Conservation (phyloP, 139 green algal genomes). For the Raphidocelis subcapitata region DNA sequence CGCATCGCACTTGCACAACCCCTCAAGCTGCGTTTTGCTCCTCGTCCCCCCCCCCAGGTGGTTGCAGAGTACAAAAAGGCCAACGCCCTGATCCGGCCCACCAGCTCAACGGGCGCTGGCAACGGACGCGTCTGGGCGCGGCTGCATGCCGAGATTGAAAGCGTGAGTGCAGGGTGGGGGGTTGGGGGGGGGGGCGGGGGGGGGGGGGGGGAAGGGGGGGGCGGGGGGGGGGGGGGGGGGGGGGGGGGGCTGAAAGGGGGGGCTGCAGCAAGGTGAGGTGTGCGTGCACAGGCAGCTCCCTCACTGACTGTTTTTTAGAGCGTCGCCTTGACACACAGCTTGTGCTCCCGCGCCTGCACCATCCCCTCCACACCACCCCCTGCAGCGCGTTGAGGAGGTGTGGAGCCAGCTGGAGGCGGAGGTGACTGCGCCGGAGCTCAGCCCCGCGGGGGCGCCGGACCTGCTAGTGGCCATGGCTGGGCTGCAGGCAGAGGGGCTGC, state of each 20-base stretch:
- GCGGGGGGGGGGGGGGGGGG: too few relatives aligned
- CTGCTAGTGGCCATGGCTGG: slow-evolving; percentile 27
- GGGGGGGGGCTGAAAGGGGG: background rate
- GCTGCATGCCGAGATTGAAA: slow-evolving; percentile 27
- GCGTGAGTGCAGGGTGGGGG: slow-evolving; percentile 2
- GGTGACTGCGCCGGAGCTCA: slow-evolving; percentile 24
- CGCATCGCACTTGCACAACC: too few relatives aligned
- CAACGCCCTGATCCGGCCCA: slow-evolving; percentile 21
- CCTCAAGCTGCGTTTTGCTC: too few relatives aligned
- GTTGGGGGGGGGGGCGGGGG: too few relatives aligned
- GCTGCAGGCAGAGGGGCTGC: slow-evolving; percentile 44
- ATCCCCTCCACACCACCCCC: background rate
- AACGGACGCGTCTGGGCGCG: slow-evolving; percentile 12
- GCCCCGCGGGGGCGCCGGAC: slow-evolving; percentile 23
- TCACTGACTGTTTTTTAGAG: too few relatives aligned
- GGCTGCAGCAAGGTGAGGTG: too few relatives aligned
- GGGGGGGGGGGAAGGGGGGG: too few relatives aligned
- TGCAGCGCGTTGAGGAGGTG: slow-evolving; percentile 39
- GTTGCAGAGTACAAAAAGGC: slow-evolving; percentile 19
- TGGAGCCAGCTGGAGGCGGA: slow-evolving; percentile 29
- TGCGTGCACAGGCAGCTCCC: too few relatives aligned
- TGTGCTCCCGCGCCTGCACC: background rate
- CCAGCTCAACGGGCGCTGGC: background rate
- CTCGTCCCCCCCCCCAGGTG: slow-evolving; percentile 2
- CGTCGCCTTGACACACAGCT: too few relatives aligned